These are phyloP conservation scores for Tylopilus intermedius DNA, from an alignment of 768 basidiomycete species.

Conservation along the genomic window DNA sequence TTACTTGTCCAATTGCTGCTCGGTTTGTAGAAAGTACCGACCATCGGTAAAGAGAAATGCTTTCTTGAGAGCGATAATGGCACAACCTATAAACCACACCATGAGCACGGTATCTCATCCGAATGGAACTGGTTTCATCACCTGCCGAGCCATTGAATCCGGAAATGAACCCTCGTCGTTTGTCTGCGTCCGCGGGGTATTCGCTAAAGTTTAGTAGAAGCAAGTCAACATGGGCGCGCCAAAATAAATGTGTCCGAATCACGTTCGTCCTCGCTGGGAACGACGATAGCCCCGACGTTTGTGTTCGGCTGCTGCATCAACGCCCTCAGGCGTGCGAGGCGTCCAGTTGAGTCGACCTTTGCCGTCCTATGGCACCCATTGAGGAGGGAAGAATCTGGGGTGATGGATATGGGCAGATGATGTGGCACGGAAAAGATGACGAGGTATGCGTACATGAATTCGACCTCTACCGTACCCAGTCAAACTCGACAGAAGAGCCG, in stretches of 20 bases:
- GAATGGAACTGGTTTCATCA: slow-evolving; percentile 23
- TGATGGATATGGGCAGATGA: slow-evolving; percentile 1
- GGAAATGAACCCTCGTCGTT: slow-evolving; percentile 82
- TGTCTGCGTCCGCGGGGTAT: slow-evolving; percentile 80
- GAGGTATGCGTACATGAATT: slow-evolving; percentile 15
- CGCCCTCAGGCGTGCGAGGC: slow-evolving; percentile 59
- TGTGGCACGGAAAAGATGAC: slow-evolving; percentile 19
- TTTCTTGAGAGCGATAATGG: slow-evolving; percentile 62
- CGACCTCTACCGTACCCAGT: slow-evolving; percentile 16
- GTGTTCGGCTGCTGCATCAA: slow-evolving; percentile 57
- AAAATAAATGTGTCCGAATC: slow-evolving; percentile 26
- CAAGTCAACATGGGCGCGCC: neutral
- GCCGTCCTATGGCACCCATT: slow-evolving; percentile 36
- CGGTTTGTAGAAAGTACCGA: slow-evolving; percentile 90
- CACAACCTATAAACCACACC: slow-evolving; percentile 52
- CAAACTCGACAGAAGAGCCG: no score
- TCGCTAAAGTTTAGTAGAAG: slow-evolving; percentile 72
- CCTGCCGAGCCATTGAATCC: slow-evolving; percentile 95
- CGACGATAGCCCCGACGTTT: slow-evolving; percentile 67
- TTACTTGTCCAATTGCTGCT: slow-evolving; percentile 80
- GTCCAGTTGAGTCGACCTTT: slow-evolving; percentile 57
- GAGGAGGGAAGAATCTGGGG: slow-evolving; percentile 10
- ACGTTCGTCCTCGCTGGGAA: slow-evolving; percentile 94
- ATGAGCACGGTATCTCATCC: slow-evolving; percentile 2
- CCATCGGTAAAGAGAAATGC: slow-evolving; percentile 94